Percentiles rank a stretch among this genome's conserved stretches.
phyloP scores from a whole-genome alignment of 176 grass and related monocot species.

The Sorghum bicolor region DNA sequence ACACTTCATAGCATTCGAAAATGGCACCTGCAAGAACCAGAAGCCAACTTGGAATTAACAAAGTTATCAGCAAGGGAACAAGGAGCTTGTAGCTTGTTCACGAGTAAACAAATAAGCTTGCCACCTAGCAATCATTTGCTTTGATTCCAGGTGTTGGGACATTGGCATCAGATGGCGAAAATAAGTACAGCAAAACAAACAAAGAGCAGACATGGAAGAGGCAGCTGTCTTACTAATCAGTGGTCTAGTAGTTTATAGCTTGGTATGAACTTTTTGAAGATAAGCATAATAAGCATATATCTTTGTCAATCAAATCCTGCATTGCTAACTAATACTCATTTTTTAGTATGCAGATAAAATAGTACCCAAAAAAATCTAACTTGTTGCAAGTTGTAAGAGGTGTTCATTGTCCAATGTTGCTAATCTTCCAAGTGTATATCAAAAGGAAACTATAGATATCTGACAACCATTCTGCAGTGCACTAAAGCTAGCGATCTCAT shows the following conservation, averaged over 20 bases:
- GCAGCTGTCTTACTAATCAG: not conserved
- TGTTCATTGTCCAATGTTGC: not conserved
- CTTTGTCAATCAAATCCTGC: not conserved
- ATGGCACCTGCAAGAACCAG: not conserved
- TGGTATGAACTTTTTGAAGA: not conserved
- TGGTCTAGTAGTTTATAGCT: not conserved
- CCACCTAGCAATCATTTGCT: not conserved
- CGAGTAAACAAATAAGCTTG: not conserved
- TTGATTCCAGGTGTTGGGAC: not conserved
- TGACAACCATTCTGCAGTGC: not conserved
- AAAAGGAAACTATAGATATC: not conserved
- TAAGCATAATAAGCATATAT: not conserved
- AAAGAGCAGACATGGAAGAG: not conserved
- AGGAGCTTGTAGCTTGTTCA: not conserved
- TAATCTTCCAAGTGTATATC: not conserved
- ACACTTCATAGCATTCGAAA: not conserved
- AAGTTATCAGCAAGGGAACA: not conserved
- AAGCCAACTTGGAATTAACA: constrained; percentile 17
- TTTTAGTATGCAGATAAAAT: not conserved
- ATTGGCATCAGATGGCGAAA: not conserved
- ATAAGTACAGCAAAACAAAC: constrained; percentile 5
- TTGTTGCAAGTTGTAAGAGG: not conserved
- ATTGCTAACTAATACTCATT: not conserved
- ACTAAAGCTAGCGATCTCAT: not conserved
- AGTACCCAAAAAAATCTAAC: not conserved